Percentiles rank a stretch among this genome's conserved stretches.
Conservation (phyloP, 192 early-diverging fungal genomes). For the Umbelopsis vinacea region DNA sequence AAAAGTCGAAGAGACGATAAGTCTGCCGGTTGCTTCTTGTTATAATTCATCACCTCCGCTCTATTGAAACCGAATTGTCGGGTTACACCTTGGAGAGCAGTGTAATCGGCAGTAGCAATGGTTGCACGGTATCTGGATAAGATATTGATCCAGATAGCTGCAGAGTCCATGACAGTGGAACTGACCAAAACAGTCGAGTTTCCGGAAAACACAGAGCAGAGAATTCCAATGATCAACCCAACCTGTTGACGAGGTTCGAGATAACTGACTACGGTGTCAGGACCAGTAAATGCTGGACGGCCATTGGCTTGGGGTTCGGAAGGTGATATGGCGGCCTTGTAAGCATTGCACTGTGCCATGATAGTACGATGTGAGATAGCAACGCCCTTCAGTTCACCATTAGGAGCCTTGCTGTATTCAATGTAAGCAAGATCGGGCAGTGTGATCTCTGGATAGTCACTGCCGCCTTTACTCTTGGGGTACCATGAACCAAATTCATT, state of each 20-base stretch:
- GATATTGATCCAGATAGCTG: slow-evolving; percentile 72
- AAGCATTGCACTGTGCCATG: slow-evolving; percentile 66
- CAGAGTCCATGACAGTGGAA: slow-evolving; percentile 62
- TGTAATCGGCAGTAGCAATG: slow-evolving; percentile 72
- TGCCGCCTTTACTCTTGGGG: slow-evolving; percentile 54
- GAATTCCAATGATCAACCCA: slow-evolving; percentile 68
- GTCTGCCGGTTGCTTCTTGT: slow-evolving; percentile 60
- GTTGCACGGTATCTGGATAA: slow-evolving; percentile 73
- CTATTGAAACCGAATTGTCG: slow-evolving; percentile 58
- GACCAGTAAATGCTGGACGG: slow-evolving; percentile 2
- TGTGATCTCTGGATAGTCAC: slow-evolving; percentile 53
- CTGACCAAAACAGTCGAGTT: slow-evolving; percentile 69
- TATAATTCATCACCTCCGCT: slow-evolving; percentile 50
- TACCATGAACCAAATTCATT: slow-evolving; percentile 73
- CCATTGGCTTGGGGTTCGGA: slow-evolving; percentile 5
- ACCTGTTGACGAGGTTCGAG: slow-evolving; percentile 85
- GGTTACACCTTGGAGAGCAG: slow-evolving; percentile 64
- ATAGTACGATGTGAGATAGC: slow-evolving; percentile 76
- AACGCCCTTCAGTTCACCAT: slow-evolving; percentile 85
- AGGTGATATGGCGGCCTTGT: slow-evolving; percentile 27
- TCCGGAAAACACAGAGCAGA: slow-evolving; percentile 74
- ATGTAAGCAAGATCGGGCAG: slow-evolving; percentile 78
- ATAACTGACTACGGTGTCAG: slow-evolving; percentile 67
- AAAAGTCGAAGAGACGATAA: slow-evolving; percentile 64
- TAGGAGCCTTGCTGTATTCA: slow-evolving; percentile 83